A percentile compares a stretch with the other conserved stretches of the same genome.
These are phyloP conservation scores for Fraxinus xanthoxyloides DNA, from an alignment of 305 asterid species.

Conservation along the genomic window DNA sequence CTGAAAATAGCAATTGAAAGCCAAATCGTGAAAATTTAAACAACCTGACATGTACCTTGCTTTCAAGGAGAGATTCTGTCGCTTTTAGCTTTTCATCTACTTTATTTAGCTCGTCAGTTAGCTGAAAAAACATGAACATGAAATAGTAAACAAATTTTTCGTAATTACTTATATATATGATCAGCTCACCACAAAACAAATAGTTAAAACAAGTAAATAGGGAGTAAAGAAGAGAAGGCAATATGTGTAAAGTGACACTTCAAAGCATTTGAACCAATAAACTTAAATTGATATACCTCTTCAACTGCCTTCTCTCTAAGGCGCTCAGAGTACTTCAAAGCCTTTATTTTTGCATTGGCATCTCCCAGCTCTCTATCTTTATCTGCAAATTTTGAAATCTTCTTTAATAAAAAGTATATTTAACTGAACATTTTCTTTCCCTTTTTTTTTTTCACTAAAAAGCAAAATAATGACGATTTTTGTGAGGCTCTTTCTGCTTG, in stretches of 20 bases:
- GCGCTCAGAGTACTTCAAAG: constrained; percentile 74
- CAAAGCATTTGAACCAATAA: background rate
- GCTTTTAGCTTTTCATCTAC: constrained; percentile 72
- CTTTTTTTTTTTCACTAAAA: background rate
- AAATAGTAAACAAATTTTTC: too few relatives aligned
- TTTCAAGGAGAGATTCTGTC: constrained; percentile 64
- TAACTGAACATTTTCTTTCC: background rate
- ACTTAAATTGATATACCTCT: constrained; percentile 52
- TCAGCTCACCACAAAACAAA: background rate
- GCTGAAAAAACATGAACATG: constrained; percentile 32
- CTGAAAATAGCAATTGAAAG: too few relatives aligned
- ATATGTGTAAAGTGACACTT: background rate
- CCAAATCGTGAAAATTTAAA: background rate
- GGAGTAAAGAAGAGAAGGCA: background rate
- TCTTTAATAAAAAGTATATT: constrained; percentile 18
- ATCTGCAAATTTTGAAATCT: constrained; percentile 47
- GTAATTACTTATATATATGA: background rate
- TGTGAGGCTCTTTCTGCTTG: constrained; percentile 10
- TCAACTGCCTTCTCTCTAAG: constrained; percentile 89
- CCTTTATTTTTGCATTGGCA: constrained; percentile 72
- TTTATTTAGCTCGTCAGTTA: constrained; percentile 64
- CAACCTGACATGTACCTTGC: constrained; percentile 57
- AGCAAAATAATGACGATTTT: background rate
- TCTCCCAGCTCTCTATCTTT: constrained; percentile 86
- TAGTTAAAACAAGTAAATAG: background rate